Conservation (phyloP, 495 filamentous ascomycete species). For the Rostrohypoxylon terebratum region DNA sequence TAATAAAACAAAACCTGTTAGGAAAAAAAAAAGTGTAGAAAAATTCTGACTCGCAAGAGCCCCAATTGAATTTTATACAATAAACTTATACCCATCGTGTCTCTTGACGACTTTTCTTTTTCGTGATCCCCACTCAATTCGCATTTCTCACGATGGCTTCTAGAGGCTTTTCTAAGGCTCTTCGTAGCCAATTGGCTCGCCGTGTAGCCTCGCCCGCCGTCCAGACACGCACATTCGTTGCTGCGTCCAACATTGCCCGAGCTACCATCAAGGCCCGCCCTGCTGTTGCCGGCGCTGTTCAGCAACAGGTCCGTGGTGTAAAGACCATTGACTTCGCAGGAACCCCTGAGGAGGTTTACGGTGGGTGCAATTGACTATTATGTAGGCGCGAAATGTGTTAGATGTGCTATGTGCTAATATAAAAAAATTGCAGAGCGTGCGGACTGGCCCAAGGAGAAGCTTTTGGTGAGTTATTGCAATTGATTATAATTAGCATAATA, state of each 20-base stretch:
- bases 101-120: conserved; percentile 37
- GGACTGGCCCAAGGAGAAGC: conserved; percentile 98
- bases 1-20: no score
- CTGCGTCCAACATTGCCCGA: conserved; percentile 70
- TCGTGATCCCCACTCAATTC: conserved; percentile 50
- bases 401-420: no score
- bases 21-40: conserved; percentile 31
- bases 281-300: conserved; percentile 58
- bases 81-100: conserved; percentile 36
- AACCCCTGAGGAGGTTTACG: conserved; percentile 89
- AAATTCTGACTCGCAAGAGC: conserved; percentile 20
- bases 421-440: conserved; percentile 77
- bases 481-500: neutral
- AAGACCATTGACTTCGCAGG: conserved; percentile 97
- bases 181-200: conserved; percentile 78
- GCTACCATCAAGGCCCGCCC: conserved; percentile 66
- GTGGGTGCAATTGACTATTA: conserved; percentile 59
- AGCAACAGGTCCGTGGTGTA: conserved; percentile 78
- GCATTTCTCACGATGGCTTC: conserved; percentile 79
- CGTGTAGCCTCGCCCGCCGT: conserved; percentile 74
- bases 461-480: conserved; percentile 72
- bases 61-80: conserved; percentile 12
- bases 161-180: conserved; percentile 81
- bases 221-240: conserved; percentile 77
- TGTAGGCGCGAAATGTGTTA: neutral